These are phyloP conservation scores for Selaginella moellendorffii DNA, from an alignment of 75 land plant genomes.

Conservation along the genomic window DNA sequence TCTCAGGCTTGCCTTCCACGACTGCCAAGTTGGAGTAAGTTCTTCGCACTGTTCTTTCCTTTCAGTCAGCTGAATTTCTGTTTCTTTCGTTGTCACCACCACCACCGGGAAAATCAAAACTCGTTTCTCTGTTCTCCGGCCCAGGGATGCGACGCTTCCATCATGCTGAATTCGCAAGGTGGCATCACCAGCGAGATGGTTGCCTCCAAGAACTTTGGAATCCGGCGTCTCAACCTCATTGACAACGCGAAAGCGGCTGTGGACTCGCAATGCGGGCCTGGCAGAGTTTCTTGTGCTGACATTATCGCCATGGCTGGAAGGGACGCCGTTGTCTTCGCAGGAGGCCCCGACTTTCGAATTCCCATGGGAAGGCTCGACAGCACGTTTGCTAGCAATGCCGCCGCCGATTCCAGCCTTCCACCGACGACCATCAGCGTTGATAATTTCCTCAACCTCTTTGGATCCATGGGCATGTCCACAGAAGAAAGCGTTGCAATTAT, in stretches of 20 bases:
- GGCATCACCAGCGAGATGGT: conserved; percentile 13
- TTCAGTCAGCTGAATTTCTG: too few relatives aligned
- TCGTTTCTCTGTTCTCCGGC: too few relatives aligned
- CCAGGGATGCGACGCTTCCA: conserved; percentile 53
- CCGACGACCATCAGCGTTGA: conserved; percentile 48
- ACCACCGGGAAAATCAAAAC: too few relatives aligned
- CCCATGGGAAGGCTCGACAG: conserved; percentile 38
- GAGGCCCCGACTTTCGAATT: conserved; percentile 34
- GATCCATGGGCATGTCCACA: conserved; percentile 34
- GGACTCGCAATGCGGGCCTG: conserved; percentile 33
- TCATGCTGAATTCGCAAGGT: conserved; percentile 19
- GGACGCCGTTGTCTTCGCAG: conserved; percentile 23
- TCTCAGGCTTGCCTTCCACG: too few relatives aligned
- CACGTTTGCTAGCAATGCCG: conserved; percentile 4
- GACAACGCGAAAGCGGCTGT: conserved; percentile 21
- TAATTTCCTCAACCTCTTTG: conserved; percentile 36
- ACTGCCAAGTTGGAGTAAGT: too few relatives aligned
- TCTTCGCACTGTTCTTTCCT: too few relatives aligned
- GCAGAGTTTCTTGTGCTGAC: conserved; percentile 41
- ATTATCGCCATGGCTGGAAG: conserved; percentile 30
- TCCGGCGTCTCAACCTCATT: conserved; percentile 27
- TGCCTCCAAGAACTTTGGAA: conserved; percentile 27
- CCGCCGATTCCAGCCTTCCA: conserved; percentile 37
- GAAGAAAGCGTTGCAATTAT: conserved; percentile 55
- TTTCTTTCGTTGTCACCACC: too few relatives aligned